Evolutionary conservation across 2,329 filamentous ascomycete genomes (phyloP).

Genomic region (Tolypocladium cylindrosporum): DNA sequence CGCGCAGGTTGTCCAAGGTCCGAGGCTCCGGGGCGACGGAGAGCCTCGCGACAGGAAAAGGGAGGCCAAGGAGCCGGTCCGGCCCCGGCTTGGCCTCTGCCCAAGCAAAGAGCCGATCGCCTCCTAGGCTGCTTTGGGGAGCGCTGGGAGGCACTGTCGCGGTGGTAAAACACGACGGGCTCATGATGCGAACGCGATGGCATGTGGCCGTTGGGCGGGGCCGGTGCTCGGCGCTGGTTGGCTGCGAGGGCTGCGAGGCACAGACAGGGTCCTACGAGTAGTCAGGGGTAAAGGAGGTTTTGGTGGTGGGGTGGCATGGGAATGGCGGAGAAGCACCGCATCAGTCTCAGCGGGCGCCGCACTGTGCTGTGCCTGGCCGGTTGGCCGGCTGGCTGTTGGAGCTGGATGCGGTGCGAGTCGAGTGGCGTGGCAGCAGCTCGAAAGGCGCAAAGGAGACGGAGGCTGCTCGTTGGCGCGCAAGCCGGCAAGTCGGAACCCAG

Average conservation of each 20-base stretch:
- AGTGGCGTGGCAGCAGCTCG: not conserved
- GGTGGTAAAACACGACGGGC: not conserved
- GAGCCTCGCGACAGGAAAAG: not conserved
- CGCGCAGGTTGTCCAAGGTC: too few relatives aligned
- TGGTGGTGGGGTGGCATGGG: conserved; percentile 1
- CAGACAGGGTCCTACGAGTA: conserved; percentile 5
- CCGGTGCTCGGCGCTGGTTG: conserved; percentile 5
- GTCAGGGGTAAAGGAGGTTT: conserved; percentile 9
- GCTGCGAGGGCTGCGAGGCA: conserved; percentile 2
- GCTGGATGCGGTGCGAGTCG: not conserved
- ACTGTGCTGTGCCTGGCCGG: not conserved
- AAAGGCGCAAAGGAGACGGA: not conserved
- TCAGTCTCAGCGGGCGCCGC: not conserved
- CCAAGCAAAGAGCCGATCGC: conserved; percentile 1
- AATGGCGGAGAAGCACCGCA: not conserved
- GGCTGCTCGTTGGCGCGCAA: not conserved
- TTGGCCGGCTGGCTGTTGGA: not conserved
- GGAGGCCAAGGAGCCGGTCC: not conserved
- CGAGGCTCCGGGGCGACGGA: not conserved
- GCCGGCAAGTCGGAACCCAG: not conserved
- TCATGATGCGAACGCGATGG: conserved; percentile 1
- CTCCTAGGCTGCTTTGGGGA: conserved; percentile 5
- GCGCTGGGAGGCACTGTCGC: not conserved
- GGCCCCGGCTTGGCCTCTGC: not conserved
- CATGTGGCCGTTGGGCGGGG: conserved; percentile 8